These are phyloP conservation scores for Lichtheimia corymbifera DNA, from an alignment of 371 early-diverging fungal genomes.

Conservation along the genomic window DNA sequence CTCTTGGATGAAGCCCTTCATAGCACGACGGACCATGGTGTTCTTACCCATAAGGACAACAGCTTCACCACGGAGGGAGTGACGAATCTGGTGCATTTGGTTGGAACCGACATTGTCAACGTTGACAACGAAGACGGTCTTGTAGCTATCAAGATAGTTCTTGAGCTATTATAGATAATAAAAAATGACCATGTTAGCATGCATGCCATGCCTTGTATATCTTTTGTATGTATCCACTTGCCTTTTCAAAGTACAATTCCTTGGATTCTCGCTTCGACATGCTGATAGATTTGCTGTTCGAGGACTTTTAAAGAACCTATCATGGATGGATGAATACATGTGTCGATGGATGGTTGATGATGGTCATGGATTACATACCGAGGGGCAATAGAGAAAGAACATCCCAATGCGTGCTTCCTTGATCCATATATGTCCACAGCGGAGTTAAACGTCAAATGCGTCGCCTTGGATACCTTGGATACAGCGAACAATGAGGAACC, in stretches of 20 bases:
- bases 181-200: background rate
- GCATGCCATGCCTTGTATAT: background rate
- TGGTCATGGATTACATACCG: background rate
- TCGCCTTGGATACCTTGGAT: too few species aligned
- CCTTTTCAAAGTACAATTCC: constrained; percentile 48
- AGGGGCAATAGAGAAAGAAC: background rate
- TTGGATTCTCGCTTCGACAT: constrained; percentile 62
- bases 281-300: constrained; percentile 48
- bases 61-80: constrained; percentile 89
- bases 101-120: constrained; percentile 99
- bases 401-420: too few species aligned
- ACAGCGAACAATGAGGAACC: too few species aligned
- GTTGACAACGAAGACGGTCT: constrained; percentile 97
- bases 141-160: constrained; percentile 70
- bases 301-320: constrained; percentile 52
- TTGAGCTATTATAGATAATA: constrained; percentile 49
- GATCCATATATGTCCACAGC: too few species aligned
- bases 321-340: background rate
- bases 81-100: constrained; percentile 99
- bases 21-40: constrained; percentile 99
- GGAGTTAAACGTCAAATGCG: too few species aligned
- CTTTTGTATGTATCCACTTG: constrained; percentile 14
- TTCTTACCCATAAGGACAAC: constrained; percentile 99
- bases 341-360: constrained; percentile 1
- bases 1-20: constrained; percentile 78